Percentiles rank a stretch among this genome's conserved stretches.
phyloP scores from a whole-genome alignment of 305 asterid genomes.

The Fraxinus ornus region DNA sequence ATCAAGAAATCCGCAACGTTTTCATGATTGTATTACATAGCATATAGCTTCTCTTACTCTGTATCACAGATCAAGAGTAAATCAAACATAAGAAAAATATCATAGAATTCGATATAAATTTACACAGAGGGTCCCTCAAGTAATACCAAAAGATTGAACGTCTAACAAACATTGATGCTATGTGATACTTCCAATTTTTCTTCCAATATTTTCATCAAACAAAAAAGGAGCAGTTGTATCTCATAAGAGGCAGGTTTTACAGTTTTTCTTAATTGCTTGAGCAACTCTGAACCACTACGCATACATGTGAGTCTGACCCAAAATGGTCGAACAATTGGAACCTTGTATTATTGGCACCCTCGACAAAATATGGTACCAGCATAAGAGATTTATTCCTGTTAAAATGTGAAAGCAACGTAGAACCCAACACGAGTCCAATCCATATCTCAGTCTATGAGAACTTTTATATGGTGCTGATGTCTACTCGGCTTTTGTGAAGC shows the following conservation, averaged over 20 bases:
- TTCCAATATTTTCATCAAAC: background rate
- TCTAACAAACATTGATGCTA: background rate
- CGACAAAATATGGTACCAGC: slow-evolving; percentile 20
- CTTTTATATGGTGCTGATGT: slow-evolving; percentile 54
- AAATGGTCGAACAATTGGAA: background rate
- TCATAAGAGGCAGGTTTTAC: background rate
- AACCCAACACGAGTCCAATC: slow-evolving; percentile 1
- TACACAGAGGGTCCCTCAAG: background rate
- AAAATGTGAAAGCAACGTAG: slow-evolving; percentile 8
- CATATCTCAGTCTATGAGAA: slow-evolving; percentile 5
- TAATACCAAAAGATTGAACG: background rate
- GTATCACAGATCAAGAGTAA: background rate
- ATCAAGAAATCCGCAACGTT: background rate
- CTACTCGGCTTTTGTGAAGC: slow-evolving; percentile 91
- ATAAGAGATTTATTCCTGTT: slow-evolving; percentile 13
- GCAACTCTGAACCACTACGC: background rate
- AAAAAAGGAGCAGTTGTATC: background rate
- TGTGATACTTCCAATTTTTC: background rate
- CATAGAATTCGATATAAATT: background rate
- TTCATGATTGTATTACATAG: background rate
- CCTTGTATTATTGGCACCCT: slow-evolving; percentile 15
- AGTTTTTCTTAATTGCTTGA: background rate
- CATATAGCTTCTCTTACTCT: background rate
- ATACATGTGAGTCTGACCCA: background rate
- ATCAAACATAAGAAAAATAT: background rate